Evolutionary conservation across 352 stramenopile species (phyloP).

Genomic region (Pythium brachiatum): DNA sequence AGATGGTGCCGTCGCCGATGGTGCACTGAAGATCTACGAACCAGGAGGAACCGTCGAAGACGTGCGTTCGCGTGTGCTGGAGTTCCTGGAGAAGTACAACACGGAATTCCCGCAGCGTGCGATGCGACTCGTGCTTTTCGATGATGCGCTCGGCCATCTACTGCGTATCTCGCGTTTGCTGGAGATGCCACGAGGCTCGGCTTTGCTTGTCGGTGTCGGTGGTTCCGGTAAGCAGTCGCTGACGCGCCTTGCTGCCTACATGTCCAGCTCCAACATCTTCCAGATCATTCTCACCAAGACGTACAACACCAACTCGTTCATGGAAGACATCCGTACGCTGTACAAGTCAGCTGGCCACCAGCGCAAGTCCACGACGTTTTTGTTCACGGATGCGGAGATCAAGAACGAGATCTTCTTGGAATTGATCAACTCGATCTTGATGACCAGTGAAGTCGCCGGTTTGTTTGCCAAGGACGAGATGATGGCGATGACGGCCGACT

Average conservation of each 20-base stretch:
- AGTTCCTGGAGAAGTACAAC: conserved; percentile 98
- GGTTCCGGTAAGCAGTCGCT: conserved; percentile 97
- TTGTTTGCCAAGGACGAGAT: conserved; percentile 99
- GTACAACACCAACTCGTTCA: conserved; percentile 97
- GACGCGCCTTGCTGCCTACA: conserved; percentile 95
- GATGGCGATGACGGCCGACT: conserved; percentile 97
- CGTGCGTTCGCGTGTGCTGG: conserved; percentile 89
- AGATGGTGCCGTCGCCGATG: conserved; percentile 92
- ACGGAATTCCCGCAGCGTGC: conserved; percentile 94
- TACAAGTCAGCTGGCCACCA: conserved; percentile 98
- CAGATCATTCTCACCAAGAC: conserved; percentile 98
- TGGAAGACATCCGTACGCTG: conserved; percentile 96
- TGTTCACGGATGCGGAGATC: conserved; percentile 99
- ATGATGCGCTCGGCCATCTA: conserved; percentile 96
- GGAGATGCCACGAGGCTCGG: conserved; percentile 95
- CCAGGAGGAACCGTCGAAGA: conserved; percentile 91
- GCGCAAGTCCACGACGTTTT: conserved; percentile 95
- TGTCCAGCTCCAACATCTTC: conserved; percentile 95
- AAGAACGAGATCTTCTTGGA: conserved; percentile 99
- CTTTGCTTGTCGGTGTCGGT: conserved; percentile 96
- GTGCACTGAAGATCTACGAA: conserved; percentile 97
- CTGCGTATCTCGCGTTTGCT: conserved; percentile 95
- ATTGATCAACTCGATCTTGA: conserved; percentile 97
- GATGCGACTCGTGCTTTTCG: conserved; percentile 98
- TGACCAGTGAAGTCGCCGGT: conserved; percentile 97